These are phyloP conservation scores for Neurospora sp. DNA, from an alignment of 495 filamentous ascomycete genomes.

Conservation along the genomic window DNA sequence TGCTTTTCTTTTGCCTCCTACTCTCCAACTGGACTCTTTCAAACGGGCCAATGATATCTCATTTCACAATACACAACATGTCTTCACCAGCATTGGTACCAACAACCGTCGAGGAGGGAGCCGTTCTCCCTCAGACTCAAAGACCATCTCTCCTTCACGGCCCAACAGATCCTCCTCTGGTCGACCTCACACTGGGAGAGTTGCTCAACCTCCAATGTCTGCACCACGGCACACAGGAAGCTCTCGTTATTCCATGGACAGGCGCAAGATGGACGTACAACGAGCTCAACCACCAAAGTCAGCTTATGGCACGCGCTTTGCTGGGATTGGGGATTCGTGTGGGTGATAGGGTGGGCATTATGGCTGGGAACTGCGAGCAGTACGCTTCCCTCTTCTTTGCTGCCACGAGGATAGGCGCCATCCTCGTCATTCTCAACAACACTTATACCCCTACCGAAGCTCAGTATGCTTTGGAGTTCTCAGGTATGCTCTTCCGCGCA, in stretches of 20 bases:
- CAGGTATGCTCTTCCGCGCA: constrained; percentile 31
- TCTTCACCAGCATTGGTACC: constrained; percentile 9
- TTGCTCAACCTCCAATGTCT: constrained; percentile 51
- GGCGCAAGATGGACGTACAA: constrained; percentile 57
- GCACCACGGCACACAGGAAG: constrained; percentile 49
- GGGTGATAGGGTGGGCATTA: constrained; percentile 57
- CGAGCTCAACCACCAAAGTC: constrained; percentile 49
- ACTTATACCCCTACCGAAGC: constrained; percentile 59
- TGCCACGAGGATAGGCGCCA: constrained; percentile 53
- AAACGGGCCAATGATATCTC: background rate
- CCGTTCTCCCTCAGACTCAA: constrained; percentile 22
- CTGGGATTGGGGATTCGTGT: constrained; percentile 49
- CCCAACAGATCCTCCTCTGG: constrained; percentile 47
- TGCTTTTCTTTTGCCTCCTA: background rate
- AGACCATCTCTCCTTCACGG: constrained; percentile 47
- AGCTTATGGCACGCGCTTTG: constrained; percentile 48
- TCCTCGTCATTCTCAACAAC: constrained; percentile 61
- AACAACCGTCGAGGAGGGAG: constrained; percentile 5
- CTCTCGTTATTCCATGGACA: constrained; percentile 55
- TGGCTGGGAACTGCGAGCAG: constrained; percentile 63
- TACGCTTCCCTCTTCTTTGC: constrained; percentile 62
- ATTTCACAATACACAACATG: constrained; percentile 6
- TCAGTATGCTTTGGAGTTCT: constrained; percentile 52
- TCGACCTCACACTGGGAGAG: constrained; percentile 52
- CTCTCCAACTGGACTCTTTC: background rate